Evolutionary conservation across 768 basidiomycete genomes (phyloP).

Genomic region (Hericium rajendrae): DNA sequence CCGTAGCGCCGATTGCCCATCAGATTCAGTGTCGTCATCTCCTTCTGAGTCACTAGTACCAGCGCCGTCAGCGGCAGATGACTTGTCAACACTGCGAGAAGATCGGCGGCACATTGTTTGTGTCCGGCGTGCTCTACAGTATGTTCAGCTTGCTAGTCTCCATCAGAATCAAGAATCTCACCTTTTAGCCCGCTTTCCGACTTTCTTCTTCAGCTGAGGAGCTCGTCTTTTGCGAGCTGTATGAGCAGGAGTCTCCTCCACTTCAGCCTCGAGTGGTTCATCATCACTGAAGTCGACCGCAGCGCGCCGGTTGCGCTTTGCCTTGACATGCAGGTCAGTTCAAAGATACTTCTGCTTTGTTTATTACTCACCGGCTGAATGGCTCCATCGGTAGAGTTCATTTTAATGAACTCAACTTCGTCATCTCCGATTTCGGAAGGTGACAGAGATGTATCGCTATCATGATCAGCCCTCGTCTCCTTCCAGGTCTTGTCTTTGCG

Average conservation of each 20-base stretch:
- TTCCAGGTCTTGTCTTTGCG: not conserved
- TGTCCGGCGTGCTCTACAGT: no score
- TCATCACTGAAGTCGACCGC: no score
- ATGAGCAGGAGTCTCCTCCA: no score
- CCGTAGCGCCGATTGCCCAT: not conserved
- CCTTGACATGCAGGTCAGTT: not conserved
- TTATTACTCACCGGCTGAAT: not conserved
- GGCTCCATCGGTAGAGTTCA: not conserved
- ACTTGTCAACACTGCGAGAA: no score
- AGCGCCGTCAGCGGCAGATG: not conserved
- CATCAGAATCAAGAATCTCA: no score
- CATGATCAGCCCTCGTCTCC: not conserved
- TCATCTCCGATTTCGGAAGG: not conserved
- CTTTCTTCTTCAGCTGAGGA: no score
- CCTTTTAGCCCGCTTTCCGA: no score
- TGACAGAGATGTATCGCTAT: not conserved
- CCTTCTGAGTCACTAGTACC: not conserved
- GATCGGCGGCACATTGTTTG: no score
- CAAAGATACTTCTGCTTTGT: not conserved
- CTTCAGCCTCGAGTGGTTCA: no score
- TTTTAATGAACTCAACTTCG: not conserved
- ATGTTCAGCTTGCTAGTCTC: no score
- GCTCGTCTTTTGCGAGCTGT: no score
- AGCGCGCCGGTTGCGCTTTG: not conserved
- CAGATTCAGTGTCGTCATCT: not conserved